phyloP scores from a whole-genome alignment of 73 alveolate genomes.

The Paramecium primaurelia region DNA sequence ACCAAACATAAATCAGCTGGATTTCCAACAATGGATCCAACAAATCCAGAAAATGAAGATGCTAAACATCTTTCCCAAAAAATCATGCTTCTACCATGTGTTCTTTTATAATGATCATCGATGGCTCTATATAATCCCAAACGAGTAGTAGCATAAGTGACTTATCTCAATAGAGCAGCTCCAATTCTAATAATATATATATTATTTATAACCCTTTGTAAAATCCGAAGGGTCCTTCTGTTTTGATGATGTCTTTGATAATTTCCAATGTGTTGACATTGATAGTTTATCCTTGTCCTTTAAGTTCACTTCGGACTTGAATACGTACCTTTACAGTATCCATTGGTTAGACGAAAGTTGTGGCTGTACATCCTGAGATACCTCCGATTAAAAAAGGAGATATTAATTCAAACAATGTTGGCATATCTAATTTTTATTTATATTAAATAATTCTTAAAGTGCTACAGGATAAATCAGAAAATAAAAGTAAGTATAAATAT shows the following conservation, averaged over 20 bases:
- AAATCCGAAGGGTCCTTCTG: constrained; percentile 75
- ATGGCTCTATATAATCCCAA: constrained; percentile 74
- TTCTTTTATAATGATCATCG: constrained; percentile 41
- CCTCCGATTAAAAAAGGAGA: constrained; percentile 81
- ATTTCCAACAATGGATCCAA: constrained; percentile 87
- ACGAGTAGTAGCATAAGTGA: constrained; percentile 82
- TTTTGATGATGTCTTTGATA: constrained; percentile 61
- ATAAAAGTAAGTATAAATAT: not conserved
- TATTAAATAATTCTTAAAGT: not conserved
- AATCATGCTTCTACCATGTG: constrained; percentile 45
- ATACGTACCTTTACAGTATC: constrained; percentile 87
- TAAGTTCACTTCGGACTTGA: constrained; percentile 72
- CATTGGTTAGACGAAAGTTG: constrained; percentile 78
- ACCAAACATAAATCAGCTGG: constrained; percentile 88
- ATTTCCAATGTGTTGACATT: constrained; percentile 64
- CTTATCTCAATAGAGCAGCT: constrained; percentile 78
- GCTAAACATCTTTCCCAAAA: constrained; percentile 66
- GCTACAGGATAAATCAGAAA: not conserved
- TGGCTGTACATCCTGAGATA: constrained; percentile 82
- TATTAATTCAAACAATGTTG: constrained; percentile 25
- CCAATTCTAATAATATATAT: constrained; percentile 60
- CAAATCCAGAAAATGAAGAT: constrained; percentile 82
- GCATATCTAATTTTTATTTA: constrained; percentile 22
- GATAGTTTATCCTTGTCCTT: constrained; percentile 54
- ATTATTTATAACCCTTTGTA: constrained; percentile 70